A percentile compares a stretch with the other conserved stretches of the same genome.
These are phyloP conservation scores for Setaria italica DNA, from an alignment of 202 grass and related monocot genomes.

Conservation along the genomic window DNA sequence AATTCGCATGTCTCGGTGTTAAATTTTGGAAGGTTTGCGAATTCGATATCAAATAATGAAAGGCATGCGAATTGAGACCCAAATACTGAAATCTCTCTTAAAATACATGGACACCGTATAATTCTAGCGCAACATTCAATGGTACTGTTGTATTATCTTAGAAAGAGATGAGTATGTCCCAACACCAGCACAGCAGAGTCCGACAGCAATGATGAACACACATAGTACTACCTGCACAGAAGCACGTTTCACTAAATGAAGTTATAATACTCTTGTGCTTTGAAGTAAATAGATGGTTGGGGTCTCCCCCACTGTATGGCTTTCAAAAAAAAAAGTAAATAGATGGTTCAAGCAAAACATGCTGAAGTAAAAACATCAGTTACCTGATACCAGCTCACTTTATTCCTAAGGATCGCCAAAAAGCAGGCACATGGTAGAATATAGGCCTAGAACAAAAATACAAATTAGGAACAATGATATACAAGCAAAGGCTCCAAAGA, in stretches of 20 bases:
- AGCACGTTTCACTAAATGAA: background rate
- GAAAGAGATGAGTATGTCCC: conserved; percentile 61
- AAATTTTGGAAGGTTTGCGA: too few relatives aligned
- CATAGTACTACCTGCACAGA: conserved; percentile 45
- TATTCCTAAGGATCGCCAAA: conserved; percentile 53
- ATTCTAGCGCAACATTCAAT: conserved; percentile 29
- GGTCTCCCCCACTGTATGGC: too few relatives aligned
- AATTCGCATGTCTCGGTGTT: too few relatives aligned
- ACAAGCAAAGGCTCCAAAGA: background rate
- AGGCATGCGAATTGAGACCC: too few relatives aligned
- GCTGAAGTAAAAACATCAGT: background rate
- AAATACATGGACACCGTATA: background rate
- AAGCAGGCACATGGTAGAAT: conserved; percentile 58
- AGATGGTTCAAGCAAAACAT: background rate
- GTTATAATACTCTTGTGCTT: background rate
- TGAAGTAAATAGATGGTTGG: background rate
- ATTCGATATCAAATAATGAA: too few relatives aligned
- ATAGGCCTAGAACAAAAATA: conserved; percentile 36
- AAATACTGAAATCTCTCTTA: background rate
- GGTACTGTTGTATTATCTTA: conserved; percentile 60
- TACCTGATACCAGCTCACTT: conserved; percentile 54
- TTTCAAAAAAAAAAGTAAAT: background rate
- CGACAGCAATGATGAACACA: conserved; percentile 46
- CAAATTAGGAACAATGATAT: conserved; percentile 20
- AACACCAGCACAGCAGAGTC: conserved; percentile 48